Evolutionary conservation across 345 rosid genomes (phyloP).

Genomic region (Salix udensis): DNA sequence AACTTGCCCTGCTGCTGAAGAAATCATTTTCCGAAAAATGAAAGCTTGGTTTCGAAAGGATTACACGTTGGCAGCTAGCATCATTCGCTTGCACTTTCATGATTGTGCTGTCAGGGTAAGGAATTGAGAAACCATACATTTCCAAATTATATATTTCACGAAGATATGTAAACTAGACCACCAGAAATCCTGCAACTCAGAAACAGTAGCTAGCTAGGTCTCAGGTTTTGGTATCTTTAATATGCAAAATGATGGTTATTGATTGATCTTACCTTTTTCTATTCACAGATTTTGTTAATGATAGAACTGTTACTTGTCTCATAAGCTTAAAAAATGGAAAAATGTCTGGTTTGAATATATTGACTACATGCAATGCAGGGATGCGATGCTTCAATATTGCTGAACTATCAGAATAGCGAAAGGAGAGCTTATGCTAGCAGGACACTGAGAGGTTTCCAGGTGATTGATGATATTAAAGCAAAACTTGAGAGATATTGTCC

Average conservation of each 20-base stretch:
- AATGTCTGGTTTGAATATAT: neutral
- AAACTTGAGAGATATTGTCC: constrained; percentile 20
- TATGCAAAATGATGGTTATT: neutral
- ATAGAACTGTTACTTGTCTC: neutral
- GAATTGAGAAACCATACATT: neutral
- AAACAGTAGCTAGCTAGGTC: neutral
- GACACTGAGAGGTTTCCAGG: constrained; percentile 20
- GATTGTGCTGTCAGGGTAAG: constrained; percentile 23
- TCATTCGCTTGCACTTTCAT: constrained; percentile 28
- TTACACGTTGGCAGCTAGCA: constrained; percentile 16
- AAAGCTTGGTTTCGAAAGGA: constrained; percentile 13
- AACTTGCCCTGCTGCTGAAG: constrained; percentile 19
- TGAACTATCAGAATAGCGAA: constrained; percentile 22
- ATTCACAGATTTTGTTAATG: neutral
- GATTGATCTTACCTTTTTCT: neutral
- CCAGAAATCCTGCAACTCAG: neutral
- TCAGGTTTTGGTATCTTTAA: neutral
- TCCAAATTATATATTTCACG: no score
- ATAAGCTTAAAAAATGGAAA: no score
- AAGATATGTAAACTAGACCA: neutral
- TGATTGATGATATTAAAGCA: constrained; percentile 23
- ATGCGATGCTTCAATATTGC: constrained; percentile 19
- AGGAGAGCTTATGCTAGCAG: constrained; percentile 17
- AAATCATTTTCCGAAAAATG: constrained; percentile 11
- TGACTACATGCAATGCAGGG: constrained; percentile 9